phyloP scores from a whole-genome alignment of 768 basidiomycete genomes.

The Trametes cingulata region DNA sequence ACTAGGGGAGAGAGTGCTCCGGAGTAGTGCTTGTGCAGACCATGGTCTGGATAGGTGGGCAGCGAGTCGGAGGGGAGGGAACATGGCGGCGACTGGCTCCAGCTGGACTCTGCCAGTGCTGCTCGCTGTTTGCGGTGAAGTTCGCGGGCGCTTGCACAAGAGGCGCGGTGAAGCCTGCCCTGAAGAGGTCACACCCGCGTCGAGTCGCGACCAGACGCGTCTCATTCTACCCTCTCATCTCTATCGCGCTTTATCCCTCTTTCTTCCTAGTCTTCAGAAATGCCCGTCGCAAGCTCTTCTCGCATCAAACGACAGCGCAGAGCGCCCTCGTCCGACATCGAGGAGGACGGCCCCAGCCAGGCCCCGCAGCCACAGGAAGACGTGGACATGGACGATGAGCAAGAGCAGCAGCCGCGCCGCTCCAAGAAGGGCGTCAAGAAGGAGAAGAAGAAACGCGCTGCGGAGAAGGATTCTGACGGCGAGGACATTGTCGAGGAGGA shows the following conservation, averaged over 20 bases:
- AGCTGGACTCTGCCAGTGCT: slow-evolving; percentile 2
- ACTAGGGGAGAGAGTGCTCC: slow-evolving; percentile 5
- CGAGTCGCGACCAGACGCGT: slow-evolving; percentile 24
- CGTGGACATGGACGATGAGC: slow-evolving; percentile 45
- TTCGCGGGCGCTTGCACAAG: not conserved
- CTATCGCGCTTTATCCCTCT: slow-evolving; percentile 8
- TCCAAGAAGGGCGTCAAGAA: slow-evolving; percentile 28
- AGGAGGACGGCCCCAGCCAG: slow-evolving; percentile 33
- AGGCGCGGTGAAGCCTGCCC: slow-evolving; percentile 31
- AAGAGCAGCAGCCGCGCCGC: slow-evolving; percentile 35
- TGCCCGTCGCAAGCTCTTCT: slow-evolving; percentile 38
- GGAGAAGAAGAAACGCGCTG: slow-evolving; percentile 26
- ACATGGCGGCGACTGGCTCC: slow-evolving; percentile 22
- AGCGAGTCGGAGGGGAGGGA: slow-evolving; percentile 24
- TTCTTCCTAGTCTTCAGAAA: slow-evolving; percentile 12
- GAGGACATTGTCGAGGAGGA: slow-evolving; percentile 25
- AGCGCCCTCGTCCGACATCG: slow-evolving; percentile 40
- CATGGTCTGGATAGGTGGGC: slow-evolving; percentile 15
- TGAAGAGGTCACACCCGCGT: slow-evolving; percentile 24
- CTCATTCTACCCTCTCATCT: slow-evolving; percentile 4
- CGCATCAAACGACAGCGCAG: slow-evolving; percentile 45
- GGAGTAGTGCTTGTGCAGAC: slow-evolving; percentile 14
- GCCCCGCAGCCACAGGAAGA: slow-evolving; percentile 19
- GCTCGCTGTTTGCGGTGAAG: not conserved
- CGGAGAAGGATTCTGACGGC: slow-evolving; percentile 41